These are phyloP conservation scores for Colletotrichum tropicale DNA, from an alignment of 2,329 filamentous ascomycete genomes.

Conservation along the genomic window DNA sequence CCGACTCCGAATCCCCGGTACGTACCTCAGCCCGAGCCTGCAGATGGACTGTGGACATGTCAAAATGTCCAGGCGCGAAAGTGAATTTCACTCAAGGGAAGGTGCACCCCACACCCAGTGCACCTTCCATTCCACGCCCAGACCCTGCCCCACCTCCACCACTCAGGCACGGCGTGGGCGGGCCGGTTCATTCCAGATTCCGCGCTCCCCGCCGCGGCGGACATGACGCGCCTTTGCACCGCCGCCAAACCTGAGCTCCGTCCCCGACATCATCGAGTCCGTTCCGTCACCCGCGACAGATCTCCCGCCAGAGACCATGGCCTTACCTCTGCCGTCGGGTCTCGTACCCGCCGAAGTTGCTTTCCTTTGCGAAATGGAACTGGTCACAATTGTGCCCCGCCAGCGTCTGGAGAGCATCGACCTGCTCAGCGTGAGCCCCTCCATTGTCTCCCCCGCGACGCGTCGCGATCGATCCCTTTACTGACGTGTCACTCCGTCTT, in stretches of 20 bases:
- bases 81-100: neutral
- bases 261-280: neutral
- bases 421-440: slow-evolving; percentile 75
- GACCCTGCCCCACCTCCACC: neutral
- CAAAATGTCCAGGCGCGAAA: neutral
- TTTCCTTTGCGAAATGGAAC: slow-evolving; percentile 97
- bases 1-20: neutral
- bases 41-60: neutral
- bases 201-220: neutral
- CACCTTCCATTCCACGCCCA: neutral
- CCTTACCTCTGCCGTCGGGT: slow-evolving; percentile 53
- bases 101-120: neutral
- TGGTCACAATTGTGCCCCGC: slow-evolving; percentile 89
- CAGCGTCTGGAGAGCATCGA: slow-evolving; percentile 87
- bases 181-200: slow-evolving; percentile 5
- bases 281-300: neutral
- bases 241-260: neutral
- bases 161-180: neutral
- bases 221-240: neutral
- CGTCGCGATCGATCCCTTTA: neutral
- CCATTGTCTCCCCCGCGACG: neutral
- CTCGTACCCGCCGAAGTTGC: slow-evolving; percentile 87
- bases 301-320: slow-evolving; percentile 39
- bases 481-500: neutral
- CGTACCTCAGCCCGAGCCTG: neutral